These are phyloP conservation scores for Saccharum spontaneum DNA, from an alignment of 176 grass and related monocot genomes.

Conservation along the genomic window DNA sequence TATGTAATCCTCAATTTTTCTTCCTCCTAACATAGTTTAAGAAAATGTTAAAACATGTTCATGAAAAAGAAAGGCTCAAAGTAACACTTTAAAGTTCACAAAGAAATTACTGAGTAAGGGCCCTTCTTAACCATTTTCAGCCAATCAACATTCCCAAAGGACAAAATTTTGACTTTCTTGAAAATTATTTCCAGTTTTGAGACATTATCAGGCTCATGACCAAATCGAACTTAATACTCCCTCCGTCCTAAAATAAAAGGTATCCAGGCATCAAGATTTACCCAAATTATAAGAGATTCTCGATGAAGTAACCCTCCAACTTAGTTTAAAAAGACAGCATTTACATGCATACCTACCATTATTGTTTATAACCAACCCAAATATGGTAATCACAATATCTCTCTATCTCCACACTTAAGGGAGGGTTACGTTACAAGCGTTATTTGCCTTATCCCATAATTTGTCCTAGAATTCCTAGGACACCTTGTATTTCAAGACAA, in stretches of 20 bases:
- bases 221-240: not conserved
- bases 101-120: not conserved
- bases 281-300: not conserved
- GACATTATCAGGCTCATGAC: not conserved
- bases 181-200: not conserved
- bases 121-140: not conserved
- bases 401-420: not conserved
- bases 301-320: not conserved
- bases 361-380: not conserved
- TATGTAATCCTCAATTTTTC: conserved; percentile 75
- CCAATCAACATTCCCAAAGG: not conserved
- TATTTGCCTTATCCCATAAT: not conserved
- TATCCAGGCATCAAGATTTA: not conserved
- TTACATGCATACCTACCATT: not conserved
- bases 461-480: not conserved
- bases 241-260: not conserved
- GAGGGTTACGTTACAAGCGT: not conserved
- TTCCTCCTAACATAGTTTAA: conserved; percentile 62
- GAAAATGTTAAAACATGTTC: not conserved
- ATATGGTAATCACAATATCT: not conserved
- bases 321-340: not conserved
- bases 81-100: not conserved
- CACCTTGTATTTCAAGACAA: not conserved
- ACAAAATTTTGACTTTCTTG: not conserved
- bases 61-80: not conserved